Evolutionary conservation across 202 grass and related monocot species (phyloP), one percentile per base, ranked within the genome.

Genomic region (Setaria italica): DNA sequence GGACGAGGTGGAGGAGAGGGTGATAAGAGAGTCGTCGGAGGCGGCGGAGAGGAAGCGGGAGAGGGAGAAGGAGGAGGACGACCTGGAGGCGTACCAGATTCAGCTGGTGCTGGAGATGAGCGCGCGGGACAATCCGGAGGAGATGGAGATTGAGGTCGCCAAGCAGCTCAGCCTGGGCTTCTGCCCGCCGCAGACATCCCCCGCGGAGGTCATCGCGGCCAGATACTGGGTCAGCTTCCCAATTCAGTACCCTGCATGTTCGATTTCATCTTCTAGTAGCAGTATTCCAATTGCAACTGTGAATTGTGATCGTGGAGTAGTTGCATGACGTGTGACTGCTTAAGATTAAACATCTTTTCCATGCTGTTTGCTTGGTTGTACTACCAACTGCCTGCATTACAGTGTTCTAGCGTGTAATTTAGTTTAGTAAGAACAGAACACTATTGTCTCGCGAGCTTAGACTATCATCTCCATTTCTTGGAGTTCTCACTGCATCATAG

Each of bases 121-220:
- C 72, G 92, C 97, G 2, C 87, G 86, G 74, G 97, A 99, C 88
- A 95, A 99, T 87, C 94, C 97, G 11, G 97, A 99, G 89, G 97
- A 90, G 70, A 95, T 92, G 81, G 93, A 99, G 87, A 97, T 99
- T 50, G 94, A 97, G 85, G 97, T 92, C 33, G 97, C 90, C 47
- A 99, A 99, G 78, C 97, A 93, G 87, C 96, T 99, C 79, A 99
- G 97, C 47, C 88, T 99, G 19, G 97, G 92, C 17, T 92, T 88
- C 25, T 94, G 92, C 77, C 77, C 83, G 3, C 80, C 91, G 4
- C 65, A 92, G 80, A 91, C 85, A 68, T 90, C 94, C 12, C 74
- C 89, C 6, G 87, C 97, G 0, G 92, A 94, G 63, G 89, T 91
- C 54, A 66, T 94, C 34, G 87, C 94, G 6, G 89, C 88, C 17